Percentiles rank a stretch among this genome's conserved stretches.
These are phyloP conservation scores for Suillus subluteus DNA, from an alignment of 768 basidiomycete species.

Conservation along the genomic window DNA sequence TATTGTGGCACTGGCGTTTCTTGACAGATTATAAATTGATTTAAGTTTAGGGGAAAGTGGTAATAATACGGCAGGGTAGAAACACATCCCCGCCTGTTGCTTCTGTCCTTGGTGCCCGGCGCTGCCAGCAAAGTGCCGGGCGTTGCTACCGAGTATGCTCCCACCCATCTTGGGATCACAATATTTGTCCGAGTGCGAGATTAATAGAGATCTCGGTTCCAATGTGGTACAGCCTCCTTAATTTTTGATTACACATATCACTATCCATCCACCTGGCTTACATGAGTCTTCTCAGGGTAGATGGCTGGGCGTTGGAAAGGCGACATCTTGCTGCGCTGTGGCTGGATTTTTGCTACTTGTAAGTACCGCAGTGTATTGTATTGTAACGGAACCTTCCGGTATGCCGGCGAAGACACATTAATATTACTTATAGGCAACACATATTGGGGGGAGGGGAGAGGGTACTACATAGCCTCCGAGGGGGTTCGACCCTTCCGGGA, in stretches of 20 bases:
- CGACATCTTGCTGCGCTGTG: neutral
- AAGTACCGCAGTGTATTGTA: neutral
- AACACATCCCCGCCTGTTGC: neutral
- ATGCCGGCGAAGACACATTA: neutral
- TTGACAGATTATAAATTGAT: neutral
- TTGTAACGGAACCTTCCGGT: neutral
- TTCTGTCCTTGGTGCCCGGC: slow-evolving; percentile 6
- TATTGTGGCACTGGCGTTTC: neutral
- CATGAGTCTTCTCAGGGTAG: slow-evolving; percentile 6
- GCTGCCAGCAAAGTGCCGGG: neutral
- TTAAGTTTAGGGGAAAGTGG: neutral
- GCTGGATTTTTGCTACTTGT: neutral
- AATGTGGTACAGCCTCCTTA: neutral
- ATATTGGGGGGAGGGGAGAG: neutral
- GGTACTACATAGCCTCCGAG: neutral
- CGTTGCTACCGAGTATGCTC: neutral
- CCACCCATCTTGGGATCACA: slow-evolving; percentile 2
- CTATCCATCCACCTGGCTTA: slow-evolving; percentile 1
- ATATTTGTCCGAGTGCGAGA: neutral
- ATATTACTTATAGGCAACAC: neutral
- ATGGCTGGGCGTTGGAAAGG: neutral
- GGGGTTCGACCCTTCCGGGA: too few relatives aligned
- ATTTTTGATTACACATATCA: neutral
- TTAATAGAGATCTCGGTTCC: neutral
- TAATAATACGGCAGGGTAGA: neutral